Evolutionary conservation across 2,329 filamentous ascomycete species (phyloP).

Genomic region (Sporothrix schenckii): DNA sequence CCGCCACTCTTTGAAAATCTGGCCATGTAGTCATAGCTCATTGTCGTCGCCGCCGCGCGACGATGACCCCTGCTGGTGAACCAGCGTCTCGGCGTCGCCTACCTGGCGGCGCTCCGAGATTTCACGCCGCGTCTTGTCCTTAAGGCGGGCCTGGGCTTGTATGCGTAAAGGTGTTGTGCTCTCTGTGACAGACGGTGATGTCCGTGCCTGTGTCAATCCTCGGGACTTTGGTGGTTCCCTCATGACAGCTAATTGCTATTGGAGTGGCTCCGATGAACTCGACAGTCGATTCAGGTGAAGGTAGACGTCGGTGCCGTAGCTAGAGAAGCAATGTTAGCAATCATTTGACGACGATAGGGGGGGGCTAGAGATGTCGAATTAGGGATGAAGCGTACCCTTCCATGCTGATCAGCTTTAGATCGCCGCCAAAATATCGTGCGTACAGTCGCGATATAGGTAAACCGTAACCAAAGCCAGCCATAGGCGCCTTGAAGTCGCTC

Average conservation of each 20-base stretch:
- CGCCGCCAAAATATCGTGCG: slow-evolving; percentile 94
- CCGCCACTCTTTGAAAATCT: slow-evolving; percentile 2
- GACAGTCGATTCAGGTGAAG: slow-evolving; percentile 95
- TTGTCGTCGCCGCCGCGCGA: slow-evolving; percentile 41
- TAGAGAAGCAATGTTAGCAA: slow-evolving; percentile 44
- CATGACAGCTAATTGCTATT: slow-evolving; percentile 93
- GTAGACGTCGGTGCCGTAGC: slow-evolving; percentile 98
- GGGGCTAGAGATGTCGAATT: not conserved
- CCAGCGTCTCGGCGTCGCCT: slow-evolving; percentile 79
- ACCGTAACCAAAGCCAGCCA: slow-evolving; percentile 99
- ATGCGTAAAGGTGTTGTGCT: slow-evolving; percentile 52
- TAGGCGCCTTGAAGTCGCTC: slow-evolving; percentile 98
- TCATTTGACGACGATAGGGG: too few species aligned
- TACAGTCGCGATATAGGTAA: slow-evolving; percentile 92
- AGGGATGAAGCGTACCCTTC: slow-evolving; percentile 73
- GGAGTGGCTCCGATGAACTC: slow-evolving; percentile 91
- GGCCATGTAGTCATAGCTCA: slow-evolving; percentile 42
- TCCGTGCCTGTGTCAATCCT: slow-evolving; percentile 61
- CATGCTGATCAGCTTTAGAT: slow-evolving; percentile 98
- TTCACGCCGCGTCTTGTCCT: slow-evolving; percentile 59
- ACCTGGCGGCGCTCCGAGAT: slow-evolving; percentile 87
- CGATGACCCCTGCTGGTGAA: slow-evolving; percentile 55
- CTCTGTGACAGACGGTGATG: slow-evolving; percentile 20
- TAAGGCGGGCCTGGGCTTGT: slow-evolving; percentile 69
- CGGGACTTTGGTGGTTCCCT: slow-evolving; percentile 68